Evolutionary conservation across 2,329 filamentous ascomycete genomes (phyloP).

Genomic region (Alternaria ethzedia): DNA sequence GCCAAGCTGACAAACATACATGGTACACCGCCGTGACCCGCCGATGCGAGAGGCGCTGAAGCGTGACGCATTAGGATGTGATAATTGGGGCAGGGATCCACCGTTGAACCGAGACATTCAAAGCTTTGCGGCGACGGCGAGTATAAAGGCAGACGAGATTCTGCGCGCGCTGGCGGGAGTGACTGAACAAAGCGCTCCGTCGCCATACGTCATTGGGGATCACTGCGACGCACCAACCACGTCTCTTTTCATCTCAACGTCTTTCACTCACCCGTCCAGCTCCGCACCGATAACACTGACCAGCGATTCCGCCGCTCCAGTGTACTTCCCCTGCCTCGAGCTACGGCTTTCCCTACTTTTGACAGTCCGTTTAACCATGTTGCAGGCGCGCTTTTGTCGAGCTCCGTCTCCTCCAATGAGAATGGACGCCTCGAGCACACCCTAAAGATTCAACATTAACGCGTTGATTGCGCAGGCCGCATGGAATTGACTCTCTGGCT

Average conservation of each 20-base stretch:
- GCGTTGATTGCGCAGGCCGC: slow-evolving; percentile 27
- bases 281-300: slow-evolving; percentile 25
- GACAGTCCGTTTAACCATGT: slow-evolving; percentile 43
- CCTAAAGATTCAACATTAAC: slow-evolving; percentile 23
- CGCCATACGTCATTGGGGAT: slow-evolving; percentile 21
- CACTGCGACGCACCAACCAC: slow-evolving; percentile 25
- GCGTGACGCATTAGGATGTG: slow-evolving; percentile 8
- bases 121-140: slow-evolving; percentile 13
- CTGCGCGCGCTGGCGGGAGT: background rate
- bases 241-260: slow-evolving; percentile 10
- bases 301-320: slow-evolving; percentile 32
- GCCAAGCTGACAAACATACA: slow-evolving; percentile 7
- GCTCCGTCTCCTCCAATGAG: slow-evolving; percentile 39
- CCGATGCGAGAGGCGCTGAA: slow-evolving; percentile 10
- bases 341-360: slow-evolving; percentile 33
- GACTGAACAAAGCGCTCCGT: slow-evolving; percentile 10
- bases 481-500: slow-evolving; percentile 14
- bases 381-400: slow-evolving; percentile 37
- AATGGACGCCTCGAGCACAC: slow-evolving; percentile 34
- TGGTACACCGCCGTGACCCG: slow-evolving; percentile 22
- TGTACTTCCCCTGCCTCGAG: slow-evolving; percentile 38
- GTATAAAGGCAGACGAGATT: slow-evolving; percentile 7
- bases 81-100: slow-evolving; percentile 13
- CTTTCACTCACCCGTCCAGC: slow-evolving; percentile 7
- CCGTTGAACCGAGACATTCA: slow-evolving; percentile 9